Base-by-base conservation (phyloP, 2,329 filamentous ascomycete genomes). In the Verticillium dahliae region DNA sequence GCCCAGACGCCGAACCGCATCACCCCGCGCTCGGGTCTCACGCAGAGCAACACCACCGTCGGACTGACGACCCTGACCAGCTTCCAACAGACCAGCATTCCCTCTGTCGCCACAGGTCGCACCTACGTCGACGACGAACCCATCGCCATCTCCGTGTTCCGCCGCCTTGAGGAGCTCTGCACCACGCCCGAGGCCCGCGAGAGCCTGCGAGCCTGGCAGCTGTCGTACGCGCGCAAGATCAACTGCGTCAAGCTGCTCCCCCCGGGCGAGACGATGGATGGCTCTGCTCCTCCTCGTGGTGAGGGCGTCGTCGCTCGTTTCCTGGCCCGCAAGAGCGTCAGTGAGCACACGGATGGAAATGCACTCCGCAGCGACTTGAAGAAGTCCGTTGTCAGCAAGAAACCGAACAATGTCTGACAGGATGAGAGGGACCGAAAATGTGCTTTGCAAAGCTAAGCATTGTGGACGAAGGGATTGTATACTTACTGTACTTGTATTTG, bases 161-260 rank as follows among this genome's bases (percentile, higher is more conserved):
- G 66, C 1, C 73, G 80, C 37, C 75, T 86, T 0, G 76, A 81
- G 50, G 68, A 72, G 0, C 69, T 79, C 14, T 86, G 84, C 62
- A 67, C 69, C 9, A 85, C 80, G 0, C 67, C 67, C 2, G 80
- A 81, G 57, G 82, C 84, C 1, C 76, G 72, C n/a, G 67, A 71
- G 5, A 81, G 83, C 37, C 70, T 86, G 2, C 73, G 73, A 35
- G 66, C 70, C 4, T 86, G 81, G 78, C 82, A 83, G 69, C 74
- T 80, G 62, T 65, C 63, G 3, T 85, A 81, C 66, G 81, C 82
- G 34, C 74, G 78, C 7, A 73, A 68, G 3, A 65, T 68, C 55
- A 69, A 72, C 10, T 73, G 75, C n/a, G 69, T 74, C 2, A 65
- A 64, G 14, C 70, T 83, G 5, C 72, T 83, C 0, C 79, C 81